Evolutionary conservation across 2,329 filamentous ascomycete species (phyloP).

Genomic region (Pseudogymnoascus sp.): DNA sequence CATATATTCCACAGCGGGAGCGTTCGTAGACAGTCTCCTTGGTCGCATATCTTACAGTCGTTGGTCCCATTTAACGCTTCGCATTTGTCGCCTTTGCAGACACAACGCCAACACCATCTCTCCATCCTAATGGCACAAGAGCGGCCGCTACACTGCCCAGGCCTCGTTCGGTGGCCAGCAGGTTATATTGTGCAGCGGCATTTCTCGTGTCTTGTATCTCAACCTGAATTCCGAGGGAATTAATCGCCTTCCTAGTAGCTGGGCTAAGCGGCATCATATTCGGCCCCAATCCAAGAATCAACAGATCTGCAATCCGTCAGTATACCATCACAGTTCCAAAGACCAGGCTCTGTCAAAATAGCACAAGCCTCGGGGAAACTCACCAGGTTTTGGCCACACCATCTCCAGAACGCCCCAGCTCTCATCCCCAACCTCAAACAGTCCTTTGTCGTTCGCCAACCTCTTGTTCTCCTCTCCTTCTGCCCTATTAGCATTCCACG

Average conservation of each 20-base stretch:
- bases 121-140: slow-evolving; percentile 79
- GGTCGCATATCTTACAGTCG: not conserved
- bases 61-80: not conserved
- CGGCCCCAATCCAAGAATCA: slow-evolving; percentile 81
- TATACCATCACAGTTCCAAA: not conserved
- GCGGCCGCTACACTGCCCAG: slow-evolving; percentile 79
- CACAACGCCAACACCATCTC: slow-evolving; percentile 39
- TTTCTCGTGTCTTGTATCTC: slow-evolving; percentile 91
- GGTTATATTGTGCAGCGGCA: slow-evolving; percentile 87
- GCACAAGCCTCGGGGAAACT: slow-evolving; percentile 25
- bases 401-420: slow-evolving; percentile 69
- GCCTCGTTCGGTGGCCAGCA: slow-evolving; percentile 89
- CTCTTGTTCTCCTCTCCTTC: slow-evolving; percentile 31
- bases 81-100: not conserved
- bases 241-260: slow-evolving; percentile 63
- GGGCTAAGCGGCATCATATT: slow-evolving; percentile 70
- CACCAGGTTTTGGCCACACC: slow-evolving; percentile 84
- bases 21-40: not conserved
- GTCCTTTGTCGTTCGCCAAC: slow-evolving; percentile 67
- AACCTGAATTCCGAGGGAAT: slow-evolving; percentile 70
- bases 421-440: slow-evolving; percentile 66
- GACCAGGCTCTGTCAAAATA: not conserved
- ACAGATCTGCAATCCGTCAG: slow-evolving; percentile 52
- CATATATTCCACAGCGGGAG: not conserved
- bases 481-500: slow-evolving; percentile 54